These are phyloP conservation scores for Akanthomyces muscarius DNA, from an alignment of 2,329 filamentous ascomycete species.

Conservation along the genomic window DNA sequence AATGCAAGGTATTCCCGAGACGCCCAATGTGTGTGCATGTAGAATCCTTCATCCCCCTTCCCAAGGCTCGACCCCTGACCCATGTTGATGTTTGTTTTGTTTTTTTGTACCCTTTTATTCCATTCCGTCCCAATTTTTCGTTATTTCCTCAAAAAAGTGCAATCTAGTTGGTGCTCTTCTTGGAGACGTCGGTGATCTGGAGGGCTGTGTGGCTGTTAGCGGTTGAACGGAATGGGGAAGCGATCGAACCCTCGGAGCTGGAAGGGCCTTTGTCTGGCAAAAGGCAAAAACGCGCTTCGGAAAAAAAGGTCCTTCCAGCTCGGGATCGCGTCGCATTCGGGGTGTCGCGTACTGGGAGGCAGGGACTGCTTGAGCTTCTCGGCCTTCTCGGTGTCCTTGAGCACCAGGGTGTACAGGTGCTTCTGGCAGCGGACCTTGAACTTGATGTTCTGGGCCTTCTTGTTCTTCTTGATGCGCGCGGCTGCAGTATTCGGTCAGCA, in stretches of 20 bases:
- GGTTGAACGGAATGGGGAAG: constrained; percentile 12
- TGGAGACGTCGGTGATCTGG: constrained; percentile 50
- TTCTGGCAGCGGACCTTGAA: constrained; percentile 99
- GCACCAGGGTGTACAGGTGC: constrained; percentile 95
- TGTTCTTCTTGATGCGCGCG: constrained; percentile 95
- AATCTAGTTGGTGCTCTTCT: constrained; percentile 43
- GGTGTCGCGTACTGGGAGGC: constrained; percentile 75
- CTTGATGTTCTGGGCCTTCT: constrained; percentile 89
- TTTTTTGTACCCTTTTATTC: constrained; percentile 8
- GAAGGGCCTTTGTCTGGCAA: background rate
- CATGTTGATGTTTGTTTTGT: constrained; percentile 10
- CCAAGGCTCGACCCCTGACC: constrained; percentile 18
- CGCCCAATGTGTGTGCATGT: constrained; percentile 45
- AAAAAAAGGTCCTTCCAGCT: background rate
- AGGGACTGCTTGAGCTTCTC: constrained; percentile 99
- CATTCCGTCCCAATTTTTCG: constrained; percentile 19
- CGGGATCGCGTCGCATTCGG: background rate
- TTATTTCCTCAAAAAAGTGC: constrained; percentile 21
- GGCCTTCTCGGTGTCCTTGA: constrained; percentile 98
- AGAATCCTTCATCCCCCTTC: constrained; percentile 29
- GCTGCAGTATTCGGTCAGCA: constrained; percentile 45
- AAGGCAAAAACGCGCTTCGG: background rate
- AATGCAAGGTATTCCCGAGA: constrained; percentile 53
- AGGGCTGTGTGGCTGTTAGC: constrained; percentile 37
- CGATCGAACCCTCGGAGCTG: background rate